Evolutionary conservation across 2,329 filamentous ascomycete genomes (phyloP).

Genomic region (Penicillium freii): DNA sequence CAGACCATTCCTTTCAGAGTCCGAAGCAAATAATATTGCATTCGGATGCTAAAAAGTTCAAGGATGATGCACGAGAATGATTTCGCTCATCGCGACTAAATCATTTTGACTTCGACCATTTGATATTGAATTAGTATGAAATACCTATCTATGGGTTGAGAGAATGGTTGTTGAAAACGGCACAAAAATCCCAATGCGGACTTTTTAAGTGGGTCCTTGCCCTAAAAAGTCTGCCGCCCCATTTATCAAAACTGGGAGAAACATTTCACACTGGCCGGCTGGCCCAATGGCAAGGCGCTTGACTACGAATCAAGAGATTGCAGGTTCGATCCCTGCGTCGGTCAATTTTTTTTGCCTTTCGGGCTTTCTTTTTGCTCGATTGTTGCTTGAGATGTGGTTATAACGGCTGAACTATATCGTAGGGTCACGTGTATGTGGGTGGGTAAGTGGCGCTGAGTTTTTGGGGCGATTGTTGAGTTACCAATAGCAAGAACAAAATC

Average conservation of each 20-base stretch:
- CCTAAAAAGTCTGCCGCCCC: background rate
- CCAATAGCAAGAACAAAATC: no score
- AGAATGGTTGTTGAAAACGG: background rate
- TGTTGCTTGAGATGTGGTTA: background rate
- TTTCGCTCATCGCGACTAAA: background rate
- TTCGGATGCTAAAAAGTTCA: background rate
- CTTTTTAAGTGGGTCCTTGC: background rate
- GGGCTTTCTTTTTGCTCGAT: background rate
- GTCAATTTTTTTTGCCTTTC: background rate
- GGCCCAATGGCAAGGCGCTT: slow-evolving; percentile 53
- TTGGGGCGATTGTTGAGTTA: no score
- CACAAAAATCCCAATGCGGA: background rate
- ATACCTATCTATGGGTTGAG: background rate
- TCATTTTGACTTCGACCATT: background rate
- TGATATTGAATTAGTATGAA: background rate
- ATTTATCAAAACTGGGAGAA: background rate
- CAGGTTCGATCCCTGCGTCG: slow-evolving; percentile 47
- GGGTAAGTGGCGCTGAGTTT: background rate
- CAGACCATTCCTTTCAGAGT: background rate
- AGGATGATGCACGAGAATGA: background rate
- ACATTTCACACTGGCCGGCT: background rate
- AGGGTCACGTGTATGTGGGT: background rate
- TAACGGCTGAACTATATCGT: background rate
- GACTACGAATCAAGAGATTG: slow-evolving; percentile 55
- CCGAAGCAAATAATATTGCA: background rate